Evolutionary conservation across 305 asterid genomes (phyloP), one percentile per base, ranked within the genome.

Genomic region (Rubia tinctorum): DNA sequence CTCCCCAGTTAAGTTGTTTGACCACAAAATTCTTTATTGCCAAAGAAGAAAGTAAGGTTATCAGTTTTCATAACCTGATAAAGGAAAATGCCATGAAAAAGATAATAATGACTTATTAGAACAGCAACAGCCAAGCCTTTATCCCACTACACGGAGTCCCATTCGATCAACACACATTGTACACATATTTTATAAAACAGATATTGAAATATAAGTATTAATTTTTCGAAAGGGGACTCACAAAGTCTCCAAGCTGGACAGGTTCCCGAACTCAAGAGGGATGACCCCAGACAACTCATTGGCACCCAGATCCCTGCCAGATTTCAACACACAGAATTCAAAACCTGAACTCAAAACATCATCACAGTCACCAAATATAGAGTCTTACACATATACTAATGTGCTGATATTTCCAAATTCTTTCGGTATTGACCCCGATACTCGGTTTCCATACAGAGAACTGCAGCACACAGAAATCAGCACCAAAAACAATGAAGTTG

Each of bases 1-100:
- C 77, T 68, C 85, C 61, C 95, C 96, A 3, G 83, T 83, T 62
- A 91, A 82, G 81, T 84, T 75, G 84, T 91, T 91, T 4, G 97
- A 89, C 47, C 82, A 75, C n/a, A 91, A 74, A 53, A 66, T n/a
- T 69, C 97, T 91, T 73, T 27, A 27, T 27, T 27, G 30, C 30
- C 1, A 27, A 27, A 27, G 30, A 27, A 27, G 30, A 27, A 27
- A 27, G 30, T 27, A 27, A 27, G 30, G 30, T 27, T 27, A 27
- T 27, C 30, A 27, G 30, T 27, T 27, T 27, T 27, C 30, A 27
- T 27, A 27, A 27, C 30, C 30, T 27, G 30, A 27, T 27, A 1
- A 27, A 27, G 30, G 30, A 27, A 27, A 27, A 27, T 27, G 30
- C 30, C 30, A 27, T 27, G 30, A 27, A 27, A 27, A 27, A 27